Base-by-base conservation (phyloP, 371 early-diverging fungal species). In the Homolaphlyctis polyrhiza region DNA sequence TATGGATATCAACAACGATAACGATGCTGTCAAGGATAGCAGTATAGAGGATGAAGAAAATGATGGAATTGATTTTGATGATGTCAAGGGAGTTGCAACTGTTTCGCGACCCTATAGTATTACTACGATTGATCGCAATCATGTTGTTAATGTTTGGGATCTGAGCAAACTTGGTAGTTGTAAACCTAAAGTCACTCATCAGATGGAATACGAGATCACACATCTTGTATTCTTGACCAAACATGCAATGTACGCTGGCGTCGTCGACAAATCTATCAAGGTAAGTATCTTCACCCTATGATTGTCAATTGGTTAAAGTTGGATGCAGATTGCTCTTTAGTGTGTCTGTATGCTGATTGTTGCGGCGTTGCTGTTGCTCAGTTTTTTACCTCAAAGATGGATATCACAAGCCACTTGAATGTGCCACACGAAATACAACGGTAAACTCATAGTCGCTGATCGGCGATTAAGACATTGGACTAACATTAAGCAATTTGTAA, bases 301-400 rank as follows among this genome's bases (percentile, higher is more conserved):
- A 30, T n/a, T 6, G 6, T 14, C 14, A 11, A 27, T 35, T 45
- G 49, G 14, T 49, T 21, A 3, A 52, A 65, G 45, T 21, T 59
- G 27, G 6, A 4, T 11, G 8, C 34, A 34, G 57, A n/a, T 27
- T 21, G 51, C 14, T 8, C 18, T 6, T n/a, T 33, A 29, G 47
- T 30, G 30, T 71, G 74, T 77, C 73, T 58, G 72, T 66, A 61
- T 70, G 65, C 39, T 60, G 71, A 25, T 43, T 64, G 35, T 77
- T 77, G 27, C 72, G 74, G 36, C 57, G 65, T 1, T 3, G 47
- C 18, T 47, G 47, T 3, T 4, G 8, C 3, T 4, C n/a, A 55
- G 55, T 55, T 55, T 27, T 55, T 55, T 33, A 55, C 55, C n/a
- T 55, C 55, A 27, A 55, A 55, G 35, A 55, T 55, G 55, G 55